Evolutionary conservation across 1,284 basidiomycete genomes (phyloP).

Genomic region (Singerocomus inundabilis): DNA sequence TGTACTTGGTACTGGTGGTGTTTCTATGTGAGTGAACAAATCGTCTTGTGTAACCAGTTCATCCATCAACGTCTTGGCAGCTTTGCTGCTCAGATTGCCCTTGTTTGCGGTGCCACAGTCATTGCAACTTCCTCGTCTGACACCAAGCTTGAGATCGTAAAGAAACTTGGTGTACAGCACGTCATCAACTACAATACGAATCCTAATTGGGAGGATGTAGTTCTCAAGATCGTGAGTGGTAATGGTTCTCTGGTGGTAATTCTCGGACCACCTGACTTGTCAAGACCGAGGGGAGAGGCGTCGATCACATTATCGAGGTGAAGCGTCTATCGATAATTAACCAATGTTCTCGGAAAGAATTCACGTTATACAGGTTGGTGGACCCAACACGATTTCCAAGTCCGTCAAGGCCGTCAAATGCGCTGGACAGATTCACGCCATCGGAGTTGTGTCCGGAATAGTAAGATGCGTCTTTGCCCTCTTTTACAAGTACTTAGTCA

Average conservation of each 20-base stretch:
- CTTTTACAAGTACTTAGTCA: too few relatives aligned
- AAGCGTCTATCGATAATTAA: neutral
- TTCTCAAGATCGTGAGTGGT: conserved; percentile 38
- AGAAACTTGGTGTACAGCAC: conserved; percentile 48
- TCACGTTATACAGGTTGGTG: conserved; percentile 41
- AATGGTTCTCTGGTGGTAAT: too few relatives aligned
- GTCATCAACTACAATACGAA: conserved; percentile 58
- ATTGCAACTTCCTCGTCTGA: conserved; percentile 63
- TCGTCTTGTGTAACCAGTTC: neutral
- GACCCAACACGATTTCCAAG: conserved; percentile 48
- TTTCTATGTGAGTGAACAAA: conserved; percentile 44
- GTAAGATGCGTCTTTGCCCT: conserved; percentile 28
- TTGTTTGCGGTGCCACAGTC: conserved; percentile 54
- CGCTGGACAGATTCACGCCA: conserved; percentile 48
- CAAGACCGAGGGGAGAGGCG: conserved; percentile 49
- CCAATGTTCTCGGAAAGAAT: neutral
- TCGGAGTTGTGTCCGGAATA: conserved; percentile 44
- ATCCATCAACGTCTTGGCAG: conserved; percentile 22
- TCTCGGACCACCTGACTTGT: neutral
- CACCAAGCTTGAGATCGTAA: conserved; percentile 50
- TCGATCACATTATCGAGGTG: conserved; percentile 61
- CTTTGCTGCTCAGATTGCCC: conserved; percentile 53
- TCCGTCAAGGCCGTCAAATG: conserved; percentile 41
- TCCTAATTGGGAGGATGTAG: conserved; percentile 55
- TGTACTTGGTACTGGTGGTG: conserved; percentile 58